Evolutionary conservation across 495 filamentous ascomycete species (phyloP).

Genomic region (Alectoria sarmentosa): DNA sequence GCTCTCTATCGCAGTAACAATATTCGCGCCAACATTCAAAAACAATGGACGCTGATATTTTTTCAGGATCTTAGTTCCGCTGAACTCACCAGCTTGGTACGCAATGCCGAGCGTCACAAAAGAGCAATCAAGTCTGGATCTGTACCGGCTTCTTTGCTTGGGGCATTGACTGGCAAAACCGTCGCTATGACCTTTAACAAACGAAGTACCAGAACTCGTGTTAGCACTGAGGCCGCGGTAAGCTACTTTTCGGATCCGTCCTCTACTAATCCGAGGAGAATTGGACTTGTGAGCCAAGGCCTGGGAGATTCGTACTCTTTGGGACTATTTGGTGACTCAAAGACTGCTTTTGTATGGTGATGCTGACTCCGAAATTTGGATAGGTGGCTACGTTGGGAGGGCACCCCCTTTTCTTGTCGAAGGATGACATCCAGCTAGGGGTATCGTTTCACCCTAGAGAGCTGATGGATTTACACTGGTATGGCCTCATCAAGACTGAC

Average conservation of each 20-base stretch:
- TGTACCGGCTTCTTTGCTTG: slow-evolving; percentile 49
- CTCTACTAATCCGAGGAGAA: too few relatives aligned
- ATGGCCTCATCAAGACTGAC: slow-evolving; percentile 25
- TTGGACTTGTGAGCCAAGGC: too few relatives aligned
- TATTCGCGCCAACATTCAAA: neutral
- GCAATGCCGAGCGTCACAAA: slow-evolving; percentile 73
- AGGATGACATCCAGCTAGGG: slow-evolving; percentile 91
- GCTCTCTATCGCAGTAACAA: slow-evolving; percentile 57
- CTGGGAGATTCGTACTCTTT: too few relatives aligned
- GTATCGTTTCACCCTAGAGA: slow-evolving; percentile 32
- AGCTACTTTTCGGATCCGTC: too few relatives aligned
- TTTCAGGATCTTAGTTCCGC: slow-evolving; percentile 60
- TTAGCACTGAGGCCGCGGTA: slow-evolving; percentile 87
- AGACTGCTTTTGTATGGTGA: too few relatives aligned
- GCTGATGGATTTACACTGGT: too few relatives aligned
- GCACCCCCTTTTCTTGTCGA: slow-evolving; percentile 90
- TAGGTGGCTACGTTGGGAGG: slow-evolving; percentile 77
- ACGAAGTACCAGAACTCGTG: slow-evolving; percentile 82
- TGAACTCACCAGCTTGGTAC: slow-evolving; percentile 75
- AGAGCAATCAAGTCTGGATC: slow-evolving; percentile 64
- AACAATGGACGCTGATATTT: neutral
- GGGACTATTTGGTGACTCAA: too few relatives aligned
- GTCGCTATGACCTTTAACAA: slow-evolving; percentile 96
- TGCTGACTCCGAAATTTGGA: too few relatives aligned
- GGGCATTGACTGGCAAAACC: slow-evolving; percentile 62